Base-by-base conservation (phyloP, 1,284 basidiomycete genomes). In the Fomitopsis schrenkii region DNA sequence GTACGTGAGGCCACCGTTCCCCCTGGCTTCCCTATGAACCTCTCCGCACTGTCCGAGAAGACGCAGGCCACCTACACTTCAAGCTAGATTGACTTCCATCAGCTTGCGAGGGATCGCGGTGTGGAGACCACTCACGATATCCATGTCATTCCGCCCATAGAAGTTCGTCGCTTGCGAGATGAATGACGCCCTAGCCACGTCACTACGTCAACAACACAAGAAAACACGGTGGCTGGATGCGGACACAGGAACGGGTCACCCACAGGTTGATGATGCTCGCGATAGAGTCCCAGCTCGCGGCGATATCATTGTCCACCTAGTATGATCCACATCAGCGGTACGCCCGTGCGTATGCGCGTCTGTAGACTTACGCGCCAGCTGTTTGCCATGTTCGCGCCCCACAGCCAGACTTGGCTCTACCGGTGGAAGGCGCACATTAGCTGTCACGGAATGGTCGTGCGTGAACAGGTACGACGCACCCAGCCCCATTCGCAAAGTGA, bases 111-210 rank as follows among this genome's bases (percentile, higher is more conserved):
- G 38, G 38, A 6, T 14, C 38, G 3, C 38, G 10, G 10, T 36
- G 22, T 40, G 5, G 2, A 22, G 12, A 28, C 12, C 12, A 67
- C 78, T 48, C 60, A 83, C 83, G 70, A 85, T 84, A 67, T 86
- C 83, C 68, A 85, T 68, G 66, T 86, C 84, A 65, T 84, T 85
- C 57, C 77, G 78, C 8, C 83, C 84, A 67, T 83, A 85, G 64
- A 84, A 86, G 69, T 84, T 81, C 22, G 82, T 78, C 8, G 80
- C 79, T 66, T 75, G 79, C 0, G 84, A 77, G 59, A 76, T 74
- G 64, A 76, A 75, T 9, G 75, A 76, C 41, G 69, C 73, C 42
- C 71, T 74, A 57, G 14, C 42, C 42, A 59, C 60, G 57, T 45
- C 72, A 45, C 15, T 5, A 30, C 35, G 30, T 55, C 55, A 57